A percentile compares a stretch with the other conserved stretches of the same genome.
Conservation (phyloP, 352 stramenopile species). For the Saprolegnia parasitica region DNA sequence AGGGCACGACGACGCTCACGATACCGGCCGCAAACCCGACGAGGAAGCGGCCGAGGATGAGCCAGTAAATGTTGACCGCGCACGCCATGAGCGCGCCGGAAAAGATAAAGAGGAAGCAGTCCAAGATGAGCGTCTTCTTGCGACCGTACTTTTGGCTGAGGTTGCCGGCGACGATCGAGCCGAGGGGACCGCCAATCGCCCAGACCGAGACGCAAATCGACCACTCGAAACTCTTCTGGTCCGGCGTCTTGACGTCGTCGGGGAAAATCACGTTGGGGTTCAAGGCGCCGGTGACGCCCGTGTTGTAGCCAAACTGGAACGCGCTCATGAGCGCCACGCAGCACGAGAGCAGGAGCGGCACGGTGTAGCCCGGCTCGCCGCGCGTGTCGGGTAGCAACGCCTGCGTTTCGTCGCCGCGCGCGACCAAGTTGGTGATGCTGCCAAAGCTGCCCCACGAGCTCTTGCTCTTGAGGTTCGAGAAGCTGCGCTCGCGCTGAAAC, state of each 20-base stretch:
- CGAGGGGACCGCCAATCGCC: conserved; percentile 53
- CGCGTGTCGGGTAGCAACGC: conserved; percentile 32
- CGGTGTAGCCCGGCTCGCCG: conserved; percentile 52
- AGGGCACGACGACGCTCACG: conserved; percentile 63
- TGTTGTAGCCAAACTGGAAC: conserved; percentile 70
- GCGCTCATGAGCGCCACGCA: conserved; percentile 53
- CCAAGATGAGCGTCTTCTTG: conserved; percentile 55
- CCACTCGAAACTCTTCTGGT: conserved; percentile 42
- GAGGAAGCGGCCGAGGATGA: conserved; percentile 64
- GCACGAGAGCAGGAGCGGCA: conserved; percentile 58
- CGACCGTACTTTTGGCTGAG: conserved; percentile 50
- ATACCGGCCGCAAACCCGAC: conserved; percentile 63
- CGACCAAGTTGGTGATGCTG: conserved; percentile 39
- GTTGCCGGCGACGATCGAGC: conserved; percentile 54
- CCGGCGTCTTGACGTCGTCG: conserved; percentile 39
- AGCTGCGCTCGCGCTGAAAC: conserved; percentile 67
- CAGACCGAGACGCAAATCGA: conserved; percentile 67
- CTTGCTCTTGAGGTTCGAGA: conserved; percentile 55
- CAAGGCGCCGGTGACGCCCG: conserved; percentile 58
- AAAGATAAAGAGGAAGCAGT: conserved; percentile 63
- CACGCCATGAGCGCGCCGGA: conserved; percentile 53
- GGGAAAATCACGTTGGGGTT: conserved; percentile 60
- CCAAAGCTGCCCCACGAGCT: conserved; percentile 46
- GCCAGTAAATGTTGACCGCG: conserved; percentile 58
- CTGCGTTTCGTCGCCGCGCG: conserved; percentile 64